Percentiles rank a stretch among this genome's conserved stretches.
Evolutionary conservation across 345 rosid genomes (phyloP).

Genomic region (Passiflora organensis): DNA sequence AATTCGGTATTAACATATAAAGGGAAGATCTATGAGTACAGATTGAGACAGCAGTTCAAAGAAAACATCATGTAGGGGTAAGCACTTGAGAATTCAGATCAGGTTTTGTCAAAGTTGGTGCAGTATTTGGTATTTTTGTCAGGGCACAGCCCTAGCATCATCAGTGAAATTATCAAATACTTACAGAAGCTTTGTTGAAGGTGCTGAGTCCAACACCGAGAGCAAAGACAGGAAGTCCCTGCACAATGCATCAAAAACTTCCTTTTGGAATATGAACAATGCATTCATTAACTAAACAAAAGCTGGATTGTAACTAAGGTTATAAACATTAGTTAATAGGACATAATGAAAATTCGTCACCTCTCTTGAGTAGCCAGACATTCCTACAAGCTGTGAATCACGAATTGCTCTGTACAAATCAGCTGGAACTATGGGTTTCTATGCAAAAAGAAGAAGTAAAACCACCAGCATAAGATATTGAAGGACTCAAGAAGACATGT

Average conservation of each 20-base stretch:
- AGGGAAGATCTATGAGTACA: too few relatives aligned
- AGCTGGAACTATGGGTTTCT: conserved; percentile 87
- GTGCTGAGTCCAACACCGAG: conserved; percentile 82
- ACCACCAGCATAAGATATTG: conserved; percentile 13
- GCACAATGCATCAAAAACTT: conserved; percentile 16
- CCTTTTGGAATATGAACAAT: background rate
- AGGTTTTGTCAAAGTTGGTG: too few relatives aligned
- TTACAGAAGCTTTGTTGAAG: conserved; percentile 89
- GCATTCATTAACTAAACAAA: background rate
- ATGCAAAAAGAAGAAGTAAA: conserved; percentile 17
- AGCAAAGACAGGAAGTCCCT: conserved; percentile 91
- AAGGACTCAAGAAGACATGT: background rate
- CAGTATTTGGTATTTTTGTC: too few relatives aligned
- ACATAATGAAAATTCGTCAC: conserved; percentile 27
- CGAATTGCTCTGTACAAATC: conserved; percentile 67
- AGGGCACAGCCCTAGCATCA: too few relatives aligned
- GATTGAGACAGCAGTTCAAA: too few relatives aligned
- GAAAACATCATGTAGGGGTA: too few relatives aligned
- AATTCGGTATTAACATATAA: too few relatives aligned
- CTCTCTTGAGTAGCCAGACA: conserved; percentile 95
- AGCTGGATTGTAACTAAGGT: background rate
- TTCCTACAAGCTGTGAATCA: conserved; percentile 86
- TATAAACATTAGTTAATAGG: background rate
- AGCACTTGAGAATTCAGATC: too few relatives aligned
- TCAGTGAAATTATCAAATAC: conserved; percentile 11